Evolutionary conservation across 2,329 filamentous ascomycete species (phyloP).

Genomic region (Ascosphaera aggregata): DNA sequence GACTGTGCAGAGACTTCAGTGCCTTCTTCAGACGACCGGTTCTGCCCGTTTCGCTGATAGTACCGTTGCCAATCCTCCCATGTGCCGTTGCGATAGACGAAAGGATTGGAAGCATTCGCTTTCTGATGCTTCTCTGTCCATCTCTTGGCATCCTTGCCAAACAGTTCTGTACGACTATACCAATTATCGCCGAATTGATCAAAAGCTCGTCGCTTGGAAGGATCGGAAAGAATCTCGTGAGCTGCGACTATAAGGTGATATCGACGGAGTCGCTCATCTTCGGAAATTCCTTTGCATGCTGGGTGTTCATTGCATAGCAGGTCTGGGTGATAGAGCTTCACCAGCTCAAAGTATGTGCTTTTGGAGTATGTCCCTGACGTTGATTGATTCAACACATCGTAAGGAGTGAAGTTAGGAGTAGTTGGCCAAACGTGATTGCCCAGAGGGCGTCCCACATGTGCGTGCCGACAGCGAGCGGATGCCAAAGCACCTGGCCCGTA

Average conservation of each 20-base stretch:
- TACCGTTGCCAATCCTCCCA: conserved; percentile 96
- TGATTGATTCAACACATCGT: conserved; percentile 55
- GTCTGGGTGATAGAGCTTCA: conserved; percentile 93
- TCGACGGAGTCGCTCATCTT: conserved; percentile 50
- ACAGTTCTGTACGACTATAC: conserved; percentile 22
- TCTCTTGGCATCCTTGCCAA: conserved; percentile 8
- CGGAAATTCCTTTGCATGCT: conserved; percentile 26
- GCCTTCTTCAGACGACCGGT: conserved; percentile 23
- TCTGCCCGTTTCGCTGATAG: conserved; percentile 31
- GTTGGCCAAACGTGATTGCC: conserved; percentile 17
- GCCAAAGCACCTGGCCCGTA: neutral
- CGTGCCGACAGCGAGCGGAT: neutral
- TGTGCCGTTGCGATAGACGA: conserved; percentile 53
- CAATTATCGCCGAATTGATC: conserved; percentile 67
- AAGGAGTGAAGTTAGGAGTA: conserved; percentile 39
- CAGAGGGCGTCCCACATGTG: neutral
- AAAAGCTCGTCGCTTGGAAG: conserved; percentile 54
- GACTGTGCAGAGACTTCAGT: conserved; percentile 42
- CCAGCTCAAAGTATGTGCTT: conserved; percentile 63
- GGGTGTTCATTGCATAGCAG: conserved; percentile 24
- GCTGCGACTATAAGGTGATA: conserved; percentile 77
- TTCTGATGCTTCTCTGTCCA: conserved; percentile 12
- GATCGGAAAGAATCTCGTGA: conserved; percentile 69
- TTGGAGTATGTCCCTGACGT: conserved; percentile 54
- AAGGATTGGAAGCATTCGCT: conserved; percentile 13